phyloP scores from a whole-genome alignment of 345 rosid genomes.

The Carallia brachiata region DNA sequence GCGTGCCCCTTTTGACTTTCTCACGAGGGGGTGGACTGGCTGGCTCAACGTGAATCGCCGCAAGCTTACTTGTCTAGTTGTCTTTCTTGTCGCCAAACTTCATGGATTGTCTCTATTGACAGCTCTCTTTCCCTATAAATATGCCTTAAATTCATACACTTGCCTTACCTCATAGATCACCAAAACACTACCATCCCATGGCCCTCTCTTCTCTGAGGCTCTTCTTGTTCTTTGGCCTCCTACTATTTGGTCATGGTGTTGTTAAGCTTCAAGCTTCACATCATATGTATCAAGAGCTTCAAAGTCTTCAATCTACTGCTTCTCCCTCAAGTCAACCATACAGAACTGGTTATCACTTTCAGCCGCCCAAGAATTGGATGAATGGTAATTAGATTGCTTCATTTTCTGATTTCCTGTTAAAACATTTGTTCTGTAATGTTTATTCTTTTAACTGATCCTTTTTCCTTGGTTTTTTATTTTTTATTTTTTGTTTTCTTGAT shows the following conservation, averaged over 20 bases:
- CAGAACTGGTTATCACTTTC: constrained; percentile 68
- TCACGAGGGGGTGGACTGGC: no score
- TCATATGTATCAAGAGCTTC: constrained; percentile 29
- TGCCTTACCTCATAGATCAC: not conserved
- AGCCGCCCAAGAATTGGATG: constrained; percentile 76
- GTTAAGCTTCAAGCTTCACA: constrained; percentile 52
- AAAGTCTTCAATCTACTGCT: constrained; percentile 19
- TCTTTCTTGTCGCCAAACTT: no score
- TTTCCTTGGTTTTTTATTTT: constrained; percentile 15
- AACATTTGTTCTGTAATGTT: not conserved
- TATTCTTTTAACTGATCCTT: constrained; percentile 1
- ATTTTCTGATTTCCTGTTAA: not conserved
- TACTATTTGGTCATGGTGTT: constrained; percentile 39
- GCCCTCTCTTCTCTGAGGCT: constrained; percentile 15
- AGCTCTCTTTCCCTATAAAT: no score
- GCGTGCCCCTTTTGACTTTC: no score
- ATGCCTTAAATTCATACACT: no score
- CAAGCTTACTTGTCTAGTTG: no score
- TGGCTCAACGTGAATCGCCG: no score
- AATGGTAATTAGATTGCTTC: constrained; percentile 42
- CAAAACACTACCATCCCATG: constrained; percentile 7
- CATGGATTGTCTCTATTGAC: no score
- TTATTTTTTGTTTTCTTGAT: not conserved
- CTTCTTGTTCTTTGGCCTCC: constrained; percentile 33
- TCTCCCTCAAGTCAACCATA: constrained; percentile 43